Base-by-base conservation (phyloP, 176 grass and related monocot species). In the Neostapfia colusana region DNA sequence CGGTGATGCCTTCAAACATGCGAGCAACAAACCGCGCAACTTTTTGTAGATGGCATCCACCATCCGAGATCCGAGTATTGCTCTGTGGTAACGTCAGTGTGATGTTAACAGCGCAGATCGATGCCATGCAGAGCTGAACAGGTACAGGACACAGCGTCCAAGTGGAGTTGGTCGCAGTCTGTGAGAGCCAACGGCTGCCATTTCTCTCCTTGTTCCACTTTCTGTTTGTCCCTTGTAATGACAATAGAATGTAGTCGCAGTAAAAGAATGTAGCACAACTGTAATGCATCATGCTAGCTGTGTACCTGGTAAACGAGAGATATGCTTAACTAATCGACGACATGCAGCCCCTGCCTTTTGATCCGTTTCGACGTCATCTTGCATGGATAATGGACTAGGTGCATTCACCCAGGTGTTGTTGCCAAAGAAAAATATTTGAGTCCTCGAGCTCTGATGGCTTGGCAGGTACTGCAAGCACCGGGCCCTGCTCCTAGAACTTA, bases 81-180 rank as follows among this genome's bases (percentile, higher is more conserved):
- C 10, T 41, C 4, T 1, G 1, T 7, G 18, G 8, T 70, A 46
- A 36, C 20, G 18, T 61, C 25, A 38, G 12, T 49, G 20, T 61
- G 67, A 80, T 78, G 46, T 41, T 74, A 27, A 6, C 10, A 1
- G 25, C 4, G 27, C n/a, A 36, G 9, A n/a, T n/a, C n/a, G n/a
- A n/a, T n/a, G n/a, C 60, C 35, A 6, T 28, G 64, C 25, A 45
- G 2, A 35, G 65, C 37, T 79, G 11, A 45, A 64, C 65, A 4
- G 24, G 45, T 44, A 43, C 45, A 56, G 44, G 57, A 41, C 82
- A 44, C 49, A 0, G 15, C 0, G 5, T 23, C 43, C 25, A 14
- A 64, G 71, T 64, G 78, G 78, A 81, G 71, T 36, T 53, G 63
- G 77, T 53, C 42, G 54, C 44, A 44, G 20, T 67, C 50, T 27